Conservation (phyloP, 1,139 yeast genomes). For the Saccharomyces hybrid region DNA sequence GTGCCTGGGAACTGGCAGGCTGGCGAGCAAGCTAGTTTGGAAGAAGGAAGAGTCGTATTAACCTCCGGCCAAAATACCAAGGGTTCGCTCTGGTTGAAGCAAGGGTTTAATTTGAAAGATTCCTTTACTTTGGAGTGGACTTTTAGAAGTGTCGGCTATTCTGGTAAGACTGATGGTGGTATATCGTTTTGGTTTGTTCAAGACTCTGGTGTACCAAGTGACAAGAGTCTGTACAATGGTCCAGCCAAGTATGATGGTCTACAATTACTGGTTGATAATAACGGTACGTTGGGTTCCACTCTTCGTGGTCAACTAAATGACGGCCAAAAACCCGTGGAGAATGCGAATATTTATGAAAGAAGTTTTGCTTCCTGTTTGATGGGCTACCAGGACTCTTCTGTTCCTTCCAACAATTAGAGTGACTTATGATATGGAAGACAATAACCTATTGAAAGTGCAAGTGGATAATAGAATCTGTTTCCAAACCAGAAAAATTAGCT, state of each 20-base stretch:
- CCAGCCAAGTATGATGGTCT: constrained; percentile 49
- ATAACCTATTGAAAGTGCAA: constrained; percentile 50
- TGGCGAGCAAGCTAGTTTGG: constrained; percentile 29
- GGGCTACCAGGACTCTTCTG: constrained; percentile 56
- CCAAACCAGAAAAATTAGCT: constrained; percentile 47
- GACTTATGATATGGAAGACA: constrained; percentile 42
- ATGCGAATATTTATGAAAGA: constrained; percentile 24
- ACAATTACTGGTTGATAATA: constrained; percentile 45
- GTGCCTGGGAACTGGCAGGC: constrained; percentile 29
- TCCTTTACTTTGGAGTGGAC: constrained; percentile 43
- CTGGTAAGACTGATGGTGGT: constrained; percentile 17
- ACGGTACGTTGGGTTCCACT: constrained; percentile 38
- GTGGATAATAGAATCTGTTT: constrained; percentile 64
- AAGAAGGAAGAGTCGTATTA: constrained; percentile 37
- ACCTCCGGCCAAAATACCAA: constrained; percentile 35
- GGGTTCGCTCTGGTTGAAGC: constrained; percentile 46
- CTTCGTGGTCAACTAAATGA: constrained; percentile 54
- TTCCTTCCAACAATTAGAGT: constrained; percentile 63
- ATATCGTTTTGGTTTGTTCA: constrained; percentile 29
- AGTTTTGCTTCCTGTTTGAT: constrained; percentile 52
- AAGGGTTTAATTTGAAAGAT: constrained; percentile 13
- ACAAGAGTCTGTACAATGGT: constrained; percentile 19
- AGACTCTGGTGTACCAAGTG: constrained; percentile 20
- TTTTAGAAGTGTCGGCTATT: constrained; percentile 4
- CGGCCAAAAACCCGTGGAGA: constrained; percentile 27